Conservation (phyloP, 352 stramenopile genomes). For the Phytophthora boehmeriae region DNA sequence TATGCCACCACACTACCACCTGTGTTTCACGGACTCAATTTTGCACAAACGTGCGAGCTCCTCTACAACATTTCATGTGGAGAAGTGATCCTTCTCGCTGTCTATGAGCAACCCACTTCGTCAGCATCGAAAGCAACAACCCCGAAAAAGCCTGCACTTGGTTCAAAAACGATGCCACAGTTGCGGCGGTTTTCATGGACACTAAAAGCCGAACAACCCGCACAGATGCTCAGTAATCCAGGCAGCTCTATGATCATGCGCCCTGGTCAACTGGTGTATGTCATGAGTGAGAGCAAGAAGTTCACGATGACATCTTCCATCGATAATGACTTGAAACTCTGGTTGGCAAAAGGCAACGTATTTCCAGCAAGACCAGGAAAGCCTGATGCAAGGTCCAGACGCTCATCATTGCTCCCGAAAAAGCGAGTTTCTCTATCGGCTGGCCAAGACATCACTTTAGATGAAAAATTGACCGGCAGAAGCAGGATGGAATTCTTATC, state of each 20-base stretch:
- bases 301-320: constrained; percentile 54
- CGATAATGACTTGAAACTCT: constrained; percentile 44
- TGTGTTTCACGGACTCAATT: constrained; percentile 53
- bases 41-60: constrained; percentile 55
- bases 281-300: constrained; percentile 72
- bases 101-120: constrained; percentile 34
- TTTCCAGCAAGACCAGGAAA: constrained; percentile 32
- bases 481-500: constrained; percentile 44
- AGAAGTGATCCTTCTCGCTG: constrained; percentile 62
- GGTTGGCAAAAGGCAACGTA: constrained; percentile 47
- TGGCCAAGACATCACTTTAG: not conserved
- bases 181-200: constrained; percentile 28
- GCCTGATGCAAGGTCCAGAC: constrained; percentile 3
- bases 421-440: not conserved
- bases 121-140: not conserved
- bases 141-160: not conserved
- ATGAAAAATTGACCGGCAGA: constrained; percentile 1
- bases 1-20: constrained; percentile 56
- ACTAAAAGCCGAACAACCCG: constrained; percentile 15
- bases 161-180: constrained; percentile 13
- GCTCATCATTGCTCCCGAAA: not conserved
- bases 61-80: constrained; percentile 63
- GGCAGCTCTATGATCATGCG: constrained; percentile 48
- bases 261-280: constrained; percentile 60
- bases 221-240: constrained; percentile 58